Base-by-base conservation (phyloP, 306 rosid genomes). In the Sophora flavescens region DNA sequence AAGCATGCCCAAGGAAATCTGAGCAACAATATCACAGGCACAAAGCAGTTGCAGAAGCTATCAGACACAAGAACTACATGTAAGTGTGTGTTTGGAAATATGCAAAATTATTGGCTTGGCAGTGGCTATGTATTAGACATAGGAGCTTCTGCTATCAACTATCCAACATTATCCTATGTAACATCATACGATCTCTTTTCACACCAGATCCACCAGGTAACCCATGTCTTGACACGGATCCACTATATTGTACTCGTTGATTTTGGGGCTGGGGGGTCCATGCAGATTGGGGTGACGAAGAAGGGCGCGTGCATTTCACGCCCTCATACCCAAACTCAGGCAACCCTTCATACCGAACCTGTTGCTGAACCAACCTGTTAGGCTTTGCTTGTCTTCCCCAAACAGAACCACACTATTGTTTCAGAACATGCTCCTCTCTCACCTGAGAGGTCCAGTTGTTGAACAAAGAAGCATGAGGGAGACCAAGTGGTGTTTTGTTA, bases 291-390 rank as follows among this genome's bases (percentile, higher is more conserved):
- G 75, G 85, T 42, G 81, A 41, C 56, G 68, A 61, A 64, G 61
- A 2, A 70, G 63, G 51, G 41, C 74, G 82, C 6, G 71, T 68
- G 56, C 89, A 78, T 54, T 88, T 70, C 3, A 57, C 82, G 59
- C 6, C 58, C 38, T 70, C 90, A 15, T 72, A 67, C 8, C 72
- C 80, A 6, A 48, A 8, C 6, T 6, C 84, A 54, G n/a, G n/a
- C n/a, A 81, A 78, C 48, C 36, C 90, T 47, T 86, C 68, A 60
- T 3, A 83, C 53, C 48, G 97, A 68, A 81, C 47, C 80, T 82
- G 83, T 1, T 84, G 91, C 53, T 74, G 89, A 70, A 74, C 74
- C 33, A 85, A 32, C 87, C 88, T 87, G 17, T 80, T 68, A 4
- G 48, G 69, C 26, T 83, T 85, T 2, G 41, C 51, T 64, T 36